Evolutionary conservation across 768 basidiomycete genomes (phyloP), one percentile per base, ranked within the genome.

Genomic region (Lyophyllum semitale): DNA sequence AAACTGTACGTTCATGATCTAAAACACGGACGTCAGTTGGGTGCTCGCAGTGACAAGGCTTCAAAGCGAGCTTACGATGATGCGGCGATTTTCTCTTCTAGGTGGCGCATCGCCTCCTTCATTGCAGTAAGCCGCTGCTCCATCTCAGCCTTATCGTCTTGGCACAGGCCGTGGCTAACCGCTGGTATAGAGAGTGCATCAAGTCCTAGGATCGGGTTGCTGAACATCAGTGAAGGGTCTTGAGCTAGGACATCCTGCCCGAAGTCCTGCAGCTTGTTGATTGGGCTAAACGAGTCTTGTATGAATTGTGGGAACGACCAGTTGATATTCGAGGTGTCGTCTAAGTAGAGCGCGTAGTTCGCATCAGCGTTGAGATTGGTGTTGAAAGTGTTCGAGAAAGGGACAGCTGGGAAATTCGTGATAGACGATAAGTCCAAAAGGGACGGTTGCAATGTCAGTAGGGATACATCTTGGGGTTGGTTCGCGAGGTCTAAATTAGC

Each of bases 61-160:
- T 15, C n/a, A n/a, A 45, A 27, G 27, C 41, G 26, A 45, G n/a
- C 44, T 27, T n/a, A 29, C 53, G 20, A 49, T 44, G 48, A 20
- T 37, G 18, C 32, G 30, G 51, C 40, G 15, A 58, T 53, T 40
- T 43, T 45, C 48, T 53, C 48, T 30, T 53, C 57, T n/a, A 58
- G 37, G 12, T 38, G 32, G 23, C 48, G 43, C 52, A 53, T 50
- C n/a, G 41, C 57, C 33, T 58, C 57, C 29, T 53, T 58, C 52
- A 58, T 58, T 1, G n/a, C 42, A 1, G 42, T 48, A 26, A 58
- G 52, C 23, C 42, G 32, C 2, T 11, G 18, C 8, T 45, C 17
- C n/a, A 50, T 50, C n/a, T 45, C 53, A 22, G 33, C 51, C 35
- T 58, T 58, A 1, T 15, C 52, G 23, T 37, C 38, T 1, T 25